Percentiles rank a stretch among this genome's conserved stretches.
phyloP scores from a whole-genome alignment of 768 basidiomycete genomes.

The Paxillus rubicundulus region DNA sequence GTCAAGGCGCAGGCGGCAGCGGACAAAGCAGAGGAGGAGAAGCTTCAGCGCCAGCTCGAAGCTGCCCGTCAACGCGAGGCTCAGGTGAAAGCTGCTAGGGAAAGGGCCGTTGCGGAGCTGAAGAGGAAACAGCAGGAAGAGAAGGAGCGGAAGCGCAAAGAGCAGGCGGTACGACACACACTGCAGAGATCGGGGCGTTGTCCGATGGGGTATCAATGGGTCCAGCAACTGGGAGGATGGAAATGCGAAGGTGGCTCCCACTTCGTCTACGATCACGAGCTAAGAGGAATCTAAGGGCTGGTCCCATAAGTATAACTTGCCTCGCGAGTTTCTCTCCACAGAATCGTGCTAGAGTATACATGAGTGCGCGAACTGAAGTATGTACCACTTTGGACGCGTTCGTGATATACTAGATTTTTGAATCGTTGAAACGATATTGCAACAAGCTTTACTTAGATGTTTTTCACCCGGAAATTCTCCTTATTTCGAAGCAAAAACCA shows the following conservation, averaged over 20 bases:
- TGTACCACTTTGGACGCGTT: too few relatives aligned
- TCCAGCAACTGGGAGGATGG: conserved; percentile 39
- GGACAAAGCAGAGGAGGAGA: conserved; percentile 15
- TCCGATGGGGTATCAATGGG: conserved; percentile 44
- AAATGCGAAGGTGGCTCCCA: conserved; percentile 47
- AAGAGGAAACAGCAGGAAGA: conserved; percentile 36
- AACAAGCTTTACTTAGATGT: too few relatives aligned
- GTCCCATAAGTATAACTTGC: not conserved
- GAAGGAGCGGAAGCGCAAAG: conserved; percentile 19
- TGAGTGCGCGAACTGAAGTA: too few relatives aligned
- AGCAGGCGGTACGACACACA: conserved; percentile 37
- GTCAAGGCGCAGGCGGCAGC: conserved; percentile 10
- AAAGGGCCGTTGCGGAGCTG: conserved; percentile 19
- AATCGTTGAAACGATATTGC: too few relatives aligned
- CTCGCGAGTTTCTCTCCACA: too few relatives aligned
- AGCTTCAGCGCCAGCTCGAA: conserved; percentile 25
- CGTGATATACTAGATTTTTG: too few relatives aligned
- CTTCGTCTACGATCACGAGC: conserved; percentile 32
- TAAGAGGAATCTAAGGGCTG: conserved; percentile 16
- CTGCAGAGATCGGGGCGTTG: conserved; percentile 51
- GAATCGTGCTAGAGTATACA: too few relatives aligned
- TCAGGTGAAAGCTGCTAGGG: conserved; percentile 18
- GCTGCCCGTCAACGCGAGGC: conserved; percentile 22
- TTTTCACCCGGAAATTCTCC: too few relatives aligned
- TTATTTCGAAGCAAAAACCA: too few relatives aligned